These are phyloP conservation scores for Puccinia polysora DNA, from an alignment of 1,284 basidiomycete genomes.

Conservation along the genomic window DNA sequence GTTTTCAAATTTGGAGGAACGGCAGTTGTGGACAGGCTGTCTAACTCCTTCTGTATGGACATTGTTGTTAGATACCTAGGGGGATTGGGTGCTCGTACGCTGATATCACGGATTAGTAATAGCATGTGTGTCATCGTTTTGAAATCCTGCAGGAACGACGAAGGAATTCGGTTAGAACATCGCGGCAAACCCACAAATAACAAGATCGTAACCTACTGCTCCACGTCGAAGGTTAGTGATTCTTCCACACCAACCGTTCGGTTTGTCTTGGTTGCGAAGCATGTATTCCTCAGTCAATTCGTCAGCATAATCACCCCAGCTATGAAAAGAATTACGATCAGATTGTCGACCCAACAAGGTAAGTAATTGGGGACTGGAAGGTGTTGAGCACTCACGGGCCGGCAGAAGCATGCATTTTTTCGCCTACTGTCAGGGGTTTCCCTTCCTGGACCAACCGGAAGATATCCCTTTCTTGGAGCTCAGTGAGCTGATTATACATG, in stretches of 20 bases:
- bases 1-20: slow-evolving; percentile 19
- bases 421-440: slow-evolving; percentile 31
- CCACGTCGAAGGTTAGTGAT: slow-evolving; percentile 40
- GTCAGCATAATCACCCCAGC: slow-evolving; percentile 24
- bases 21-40: neutral
- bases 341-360: neutral
- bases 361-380: neutral
- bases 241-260: slow-evolving; percentile 41
- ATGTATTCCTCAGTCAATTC: slow-evolving; percentile 33
- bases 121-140: slow-evolving; percentile 42
- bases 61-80: neutral
- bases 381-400: slow-evolving; percentile 25
- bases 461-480: slow-evolving; percentile 43
- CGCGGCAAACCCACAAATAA: neutral
- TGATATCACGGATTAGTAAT: slow-evolving; percentile 16
- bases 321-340: neutral
- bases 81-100: neutral
- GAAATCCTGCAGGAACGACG: slow-evolving; percentile 20
- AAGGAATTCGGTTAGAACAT: neutral
- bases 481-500: slow-evolving; percentile 27
- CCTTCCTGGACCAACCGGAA: slow-evolving; percentile 44
- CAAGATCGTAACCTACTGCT: slow-evolving; percentile 9
- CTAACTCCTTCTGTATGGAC: slow-evolving; percentile 23
- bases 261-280: slow-evolving; percentile 17
- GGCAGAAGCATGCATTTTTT: slow-evolving; percentile 41